These are phyloP conservation scores for Gymnopilus dilepis DNA, from an alignment of 768 basidiomycete genomes.

Conservation along the genomic window DNA sequence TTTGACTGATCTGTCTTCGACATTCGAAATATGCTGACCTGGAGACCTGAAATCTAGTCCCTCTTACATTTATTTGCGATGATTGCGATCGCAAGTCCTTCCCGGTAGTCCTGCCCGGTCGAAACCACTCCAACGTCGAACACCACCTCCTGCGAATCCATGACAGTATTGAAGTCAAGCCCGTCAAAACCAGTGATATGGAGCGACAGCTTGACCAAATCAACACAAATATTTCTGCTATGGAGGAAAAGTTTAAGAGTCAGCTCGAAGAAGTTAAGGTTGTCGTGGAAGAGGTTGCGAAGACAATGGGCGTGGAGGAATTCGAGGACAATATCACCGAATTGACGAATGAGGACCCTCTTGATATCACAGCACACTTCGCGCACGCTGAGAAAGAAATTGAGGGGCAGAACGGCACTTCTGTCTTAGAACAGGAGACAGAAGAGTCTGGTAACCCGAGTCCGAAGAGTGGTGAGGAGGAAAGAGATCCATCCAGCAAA, in stretches of 20 bases:
- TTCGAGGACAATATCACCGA: no score
- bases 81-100: constrained; percentile 7
- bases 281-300: constrained; percentile 6
- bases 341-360: no score
- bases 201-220: constrained; percentile 16
- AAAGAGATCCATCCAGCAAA: neutral
- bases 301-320: constrained; percentile 7
- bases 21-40: no score
- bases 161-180: constrained; percentile 19
- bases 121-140: neutral
- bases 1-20: no score
- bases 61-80: constrained; percentile 11
- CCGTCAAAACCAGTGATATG: constrained; percentile 6
- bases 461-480: neutral
- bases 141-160: constrained; percentile 20
- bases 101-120: neutral
- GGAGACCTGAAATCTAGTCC: neutral
- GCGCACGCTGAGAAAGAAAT: neutral
- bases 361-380: no score
- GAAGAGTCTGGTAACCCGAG: no score
- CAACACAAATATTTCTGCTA: constrained; percentile 7
- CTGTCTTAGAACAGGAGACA: no score
- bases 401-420: no score
- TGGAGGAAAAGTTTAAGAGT: constrained; percentile 10
- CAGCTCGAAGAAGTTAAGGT: constrained; percentile 14